Percentiles rank a stretch among this genome's conserved stretches.
phyloP scores from a whole-genome alignment of 495 filamentous ascomycete genomes.

The Penicillium atrosanguineum region DNA sequence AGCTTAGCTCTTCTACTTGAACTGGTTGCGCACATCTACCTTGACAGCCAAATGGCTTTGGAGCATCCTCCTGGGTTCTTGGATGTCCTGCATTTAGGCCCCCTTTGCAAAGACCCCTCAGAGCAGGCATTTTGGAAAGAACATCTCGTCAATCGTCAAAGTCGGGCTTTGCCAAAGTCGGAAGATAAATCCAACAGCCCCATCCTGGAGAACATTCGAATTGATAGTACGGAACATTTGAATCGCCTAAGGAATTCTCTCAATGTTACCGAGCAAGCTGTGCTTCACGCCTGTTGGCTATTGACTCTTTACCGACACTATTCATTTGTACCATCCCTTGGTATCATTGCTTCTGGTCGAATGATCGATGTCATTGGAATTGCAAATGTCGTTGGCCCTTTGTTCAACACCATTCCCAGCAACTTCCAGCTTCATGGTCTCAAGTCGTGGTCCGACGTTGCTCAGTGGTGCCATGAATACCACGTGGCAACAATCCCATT shows the following conservation, averaged over 20 bases:
- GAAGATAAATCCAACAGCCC: conserved; percentile 4
- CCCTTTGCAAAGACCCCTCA: conserved; percentile 33
- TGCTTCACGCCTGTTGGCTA: conserved; percentile 39
- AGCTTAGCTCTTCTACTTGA: conserved; percentile 67
- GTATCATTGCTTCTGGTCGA: conserved; percentile 45
- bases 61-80: conserved; percentile 30
- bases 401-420: conserved; percentile 87
- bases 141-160: conserved; percentile 46
- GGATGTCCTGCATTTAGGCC: conserved; percentile 44
- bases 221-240: conserved; percentile 14
- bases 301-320: conserved; percentile 39
- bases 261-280: conserved; percentile 42
- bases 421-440: conserved; percentile 47
- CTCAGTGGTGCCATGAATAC: conserved; percentile 35
- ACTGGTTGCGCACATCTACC: conserved; percentile 46
- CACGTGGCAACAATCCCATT: conserved; percentile 42
- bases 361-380: conserved; percentile 53
- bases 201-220: conserved; percentile 17
- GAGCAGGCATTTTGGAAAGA: conserved; percentile 67
- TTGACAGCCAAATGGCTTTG: background rate
- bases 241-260: conserved; percentile 26
- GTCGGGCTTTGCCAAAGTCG: conserved; percentile 23
- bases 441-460: conserved; percentile 32
- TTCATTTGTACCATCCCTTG: conserved; percentile 25
- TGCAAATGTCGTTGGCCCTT: conserved; percentile 73